Percentiles rank a stretch among this genome's conserved stretches.
Evolutionary conservation across 306 rosid genomes (phyloP).

Genomic region (Casuarina glauca): DNA sequence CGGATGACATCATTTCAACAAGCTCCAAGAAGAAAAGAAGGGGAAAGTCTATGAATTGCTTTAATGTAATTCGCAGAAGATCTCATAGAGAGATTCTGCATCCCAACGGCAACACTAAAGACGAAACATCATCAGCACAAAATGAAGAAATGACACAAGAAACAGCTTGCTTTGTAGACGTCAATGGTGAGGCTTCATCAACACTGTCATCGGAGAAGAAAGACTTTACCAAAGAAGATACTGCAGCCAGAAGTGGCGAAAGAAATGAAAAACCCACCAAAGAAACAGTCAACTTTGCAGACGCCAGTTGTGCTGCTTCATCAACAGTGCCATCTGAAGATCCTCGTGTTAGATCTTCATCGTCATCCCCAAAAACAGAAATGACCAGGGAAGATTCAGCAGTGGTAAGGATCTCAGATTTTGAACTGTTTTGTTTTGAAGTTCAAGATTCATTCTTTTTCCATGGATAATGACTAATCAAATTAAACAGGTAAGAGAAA

Average conservation of each 20-base stretch:
- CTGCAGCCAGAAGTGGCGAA: neutral
- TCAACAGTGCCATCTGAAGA: too few species aligned
- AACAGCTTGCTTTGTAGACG: neutral
- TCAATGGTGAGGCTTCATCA: neutral
- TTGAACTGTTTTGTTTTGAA: too few species aligned
- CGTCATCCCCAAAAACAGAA: too few species aligned
- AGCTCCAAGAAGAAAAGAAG: constrained; percentile 15
- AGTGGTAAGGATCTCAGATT: too few species aligned
- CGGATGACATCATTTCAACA: neutral
- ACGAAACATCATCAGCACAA: neutral
- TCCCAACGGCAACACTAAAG: too few species aligned
- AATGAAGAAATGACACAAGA: neutral
- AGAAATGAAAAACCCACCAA: too few species aligned
- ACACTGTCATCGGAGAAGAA: neutral
- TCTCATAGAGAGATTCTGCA: constrained; percentile 10
- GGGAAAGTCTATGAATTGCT: constrained; percentile 51
- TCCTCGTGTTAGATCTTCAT: too few species aligned
- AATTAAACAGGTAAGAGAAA: neutral
- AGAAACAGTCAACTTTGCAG: too few species aligned
- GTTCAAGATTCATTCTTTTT: too few species aligned
- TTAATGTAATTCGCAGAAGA: constrained; percentile 33
- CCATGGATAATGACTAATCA: too few species aligned
- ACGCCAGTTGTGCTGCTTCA: too few species aligned
- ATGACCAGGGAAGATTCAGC: too few species aligned
- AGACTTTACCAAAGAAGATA: constrained; percentile 34